These are phyloP conservation scores for Pythium chondricola DNA, from an alignment of 352 stramenopile genomes.

Conservation along the genomic window DNA sequence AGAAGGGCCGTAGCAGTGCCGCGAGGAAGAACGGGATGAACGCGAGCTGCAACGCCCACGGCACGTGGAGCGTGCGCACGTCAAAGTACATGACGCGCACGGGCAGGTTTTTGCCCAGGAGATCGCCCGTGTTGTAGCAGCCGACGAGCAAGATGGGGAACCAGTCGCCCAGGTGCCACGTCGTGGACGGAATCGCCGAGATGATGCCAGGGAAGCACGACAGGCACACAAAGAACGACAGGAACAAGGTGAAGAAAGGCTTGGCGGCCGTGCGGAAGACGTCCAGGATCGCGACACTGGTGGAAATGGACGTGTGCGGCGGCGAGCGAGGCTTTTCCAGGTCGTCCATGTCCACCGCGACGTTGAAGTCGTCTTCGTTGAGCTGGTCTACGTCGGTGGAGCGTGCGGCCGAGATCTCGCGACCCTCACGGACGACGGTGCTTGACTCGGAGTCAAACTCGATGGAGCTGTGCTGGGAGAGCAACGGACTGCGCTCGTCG, in stretches of 20 bases:
- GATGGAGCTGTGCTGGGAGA: slow-evolving; percentile 20
- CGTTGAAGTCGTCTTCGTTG: slow-evolving; percentile 29
- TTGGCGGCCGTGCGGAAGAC: slow-evolving; percentile 61
- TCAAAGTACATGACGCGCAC: slow-evolving; percentile 70
- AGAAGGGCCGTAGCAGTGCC: slow-evolving; percentile 44
- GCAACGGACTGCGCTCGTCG: slow-evolving; percentile 40
- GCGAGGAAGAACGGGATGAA: slow-evolving; percentile 72
- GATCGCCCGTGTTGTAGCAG: slow-evolving; percentile 69
- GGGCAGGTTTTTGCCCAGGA: slow-evolving; percentile 74
- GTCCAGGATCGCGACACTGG: slow-evolving; percentile 17
- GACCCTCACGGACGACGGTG: slow-evolving; percentile 15
- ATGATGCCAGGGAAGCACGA: slow-evolving; percentile 80
- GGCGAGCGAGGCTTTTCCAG: slow-evolving; percentile 10
- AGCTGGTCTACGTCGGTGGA: slow-evolving; percentile 22
- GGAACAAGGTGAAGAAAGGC: slow-evolving; percentile 71
- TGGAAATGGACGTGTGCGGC: slow-evolving; percentile 33
- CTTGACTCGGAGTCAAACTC: slow-evolving; percentile 14
- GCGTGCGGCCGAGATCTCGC: slow-evolving; percentile 4
- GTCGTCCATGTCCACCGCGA: not conserved
- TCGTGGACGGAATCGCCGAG: slow-evolving; percentile 57
- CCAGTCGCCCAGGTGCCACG: slow-evolving; percentile 50
- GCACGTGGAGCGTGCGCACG: slow-evolving; percentile 53
- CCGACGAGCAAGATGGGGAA: slow-evolving; percentile 73
- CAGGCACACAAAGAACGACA: slow-evolving; percentile 72
- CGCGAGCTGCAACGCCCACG: slow-evolving; percentile 51